Conservation (phyloP, 2,329 filamentous ascomycete species). For the Ceratocystis lukuohia region DNA sequence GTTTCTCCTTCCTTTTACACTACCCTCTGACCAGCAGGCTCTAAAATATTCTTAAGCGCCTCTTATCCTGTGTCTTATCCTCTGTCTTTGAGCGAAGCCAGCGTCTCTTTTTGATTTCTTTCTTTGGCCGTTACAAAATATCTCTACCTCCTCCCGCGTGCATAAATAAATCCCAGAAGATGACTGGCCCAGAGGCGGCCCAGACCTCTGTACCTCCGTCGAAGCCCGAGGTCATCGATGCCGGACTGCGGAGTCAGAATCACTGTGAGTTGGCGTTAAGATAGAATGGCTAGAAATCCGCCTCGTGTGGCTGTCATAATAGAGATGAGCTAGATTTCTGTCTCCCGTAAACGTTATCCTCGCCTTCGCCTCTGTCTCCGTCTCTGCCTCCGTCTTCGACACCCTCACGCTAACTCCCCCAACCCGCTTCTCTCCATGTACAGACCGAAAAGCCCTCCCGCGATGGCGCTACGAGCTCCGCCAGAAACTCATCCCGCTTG, state of each 20-base stretch:
- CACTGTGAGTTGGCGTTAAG: conserved; percentile 44
- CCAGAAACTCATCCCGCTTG: conserved; percentile 67
- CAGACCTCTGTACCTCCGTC: conserved; percentile 16
- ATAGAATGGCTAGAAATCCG: background rate
- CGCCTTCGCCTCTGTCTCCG: conserved; percentile 1
- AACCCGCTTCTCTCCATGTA: background rate
- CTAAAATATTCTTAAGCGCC: conserved; percentile 5
- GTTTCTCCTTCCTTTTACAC: background rate
- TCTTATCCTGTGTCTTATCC: background rate
- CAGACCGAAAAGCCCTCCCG: conserved; percentile 73
- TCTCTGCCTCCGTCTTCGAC: conserved; percentile 3
- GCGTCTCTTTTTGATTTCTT: background rate
- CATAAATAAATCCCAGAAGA: background rate
- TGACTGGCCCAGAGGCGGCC: conserved; percentile 15
- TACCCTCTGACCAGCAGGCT: background rate
- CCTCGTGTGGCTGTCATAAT: too few relatives aligned
- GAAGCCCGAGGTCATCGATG: conserved; percentile 38
- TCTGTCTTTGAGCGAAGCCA: background rate
- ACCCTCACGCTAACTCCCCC: background rate
- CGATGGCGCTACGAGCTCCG: conserved; percentile 79
- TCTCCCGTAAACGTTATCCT: background rate
- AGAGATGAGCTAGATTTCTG: too few relatives aligned
- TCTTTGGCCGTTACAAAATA: background rate
- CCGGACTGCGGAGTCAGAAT: conserved; percentile 66
- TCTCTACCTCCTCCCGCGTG: background rate